A percentile compares a stretch with the other conserved stretches of the same genome.
These are phyloP conservation scores for Sonneratia alba DNA, from an alignment of 345 rosid species.

Conservation along the genomic window DNA sequence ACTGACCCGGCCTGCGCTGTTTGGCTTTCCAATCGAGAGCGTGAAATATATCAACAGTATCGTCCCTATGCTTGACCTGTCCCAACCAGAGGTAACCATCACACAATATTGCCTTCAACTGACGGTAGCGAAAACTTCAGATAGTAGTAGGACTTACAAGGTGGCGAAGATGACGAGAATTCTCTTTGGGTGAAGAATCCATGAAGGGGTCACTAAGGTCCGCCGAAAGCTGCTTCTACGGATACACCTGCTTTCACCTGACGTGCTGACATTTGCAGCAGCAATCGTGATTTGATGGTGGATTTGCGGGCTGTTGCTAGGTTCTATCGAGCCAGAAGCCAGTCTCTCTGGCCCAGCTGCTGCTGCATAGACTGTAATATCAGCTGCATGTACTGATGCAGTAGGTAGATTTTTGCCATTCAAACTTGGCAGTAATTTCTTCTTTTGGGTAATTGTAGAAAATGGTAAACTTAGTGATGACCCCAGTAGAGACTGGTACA, in stretches of 20 bases:
- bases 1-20: slow-evolving; percentile 17
- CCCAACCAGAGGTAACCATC: background rate
- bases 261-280: slow-evolving; percentile 25
- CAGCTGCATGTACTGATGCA: background rate
- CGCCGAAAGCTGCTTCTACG: slow-evolving; percentile 72
- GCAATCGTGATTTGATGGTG: slow-evolving; percentile 80
- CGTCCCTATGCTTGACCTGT: slow-evolving; percentile 94
- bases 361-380: slow-evolving; percentile 10
- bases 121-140: background rate
- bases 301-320: slow-evolving; percentile 23
- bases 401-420: no score
- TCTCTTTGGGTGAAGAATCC: slow-evolving; percentile 80
- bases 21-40: slow-evolving; percentile 41
- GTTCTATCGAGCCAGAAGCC: slow-evolving; percentile 24
- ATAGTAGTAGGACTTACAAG: slow-evolving; percentile 37
- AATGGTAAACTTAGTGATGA: no score
- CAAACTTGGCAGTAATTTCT: no score
- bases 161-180: slow-evolving; percentile 80
- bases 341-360: slow-evolving; percentile 51
- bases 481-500: no score
- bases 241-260: slow-evolving; percentile 31
- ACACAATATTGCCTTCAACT: no score
- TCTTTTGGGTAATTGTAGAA: no score
- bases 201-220: slow-evolving; percentile 30
- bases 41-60: slow-evolving; percentile 86